Evolutionary conservation across 2,329 filamentous ascomycete genomes (phyloP).

Genomic region (Rhynchosporium secalis): DNA sequence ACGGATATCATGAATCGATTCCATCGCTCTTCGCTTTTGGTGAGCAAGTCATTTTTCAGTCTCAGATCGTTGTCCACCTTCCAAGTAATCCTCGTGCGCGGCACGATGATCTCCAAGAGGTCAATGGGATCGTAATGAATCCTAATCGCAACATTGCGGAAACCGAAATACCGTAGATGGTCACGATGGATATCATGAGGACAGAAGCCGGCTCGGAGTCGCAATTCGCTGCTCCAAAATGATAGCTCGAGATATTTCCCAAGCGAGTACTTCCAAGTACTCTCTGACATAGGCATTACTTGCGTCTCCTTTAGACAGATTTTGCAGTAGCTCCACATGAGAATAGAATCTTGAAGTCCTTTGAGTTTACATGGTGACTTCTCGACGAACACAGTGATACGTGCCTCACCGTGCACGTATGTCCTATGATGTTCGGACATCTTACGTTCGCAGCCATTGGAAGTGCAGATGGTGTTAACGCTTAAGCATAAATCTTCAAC

Average conservation of each 20-base stretch:
- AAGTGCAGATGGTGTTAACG: constrained; percentile 74
- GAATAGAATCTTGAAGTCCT: constrained; percentile 71
- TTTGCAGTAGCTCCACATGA: constrained; percentile 98
- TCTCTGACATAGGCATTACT: constrained; percentile 86
- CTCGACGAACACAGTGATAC: constrained; percentile 88
- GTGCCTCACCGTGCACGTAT: constrained; percentile 94
- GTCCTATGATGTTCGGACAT: constrained; percentile 94
- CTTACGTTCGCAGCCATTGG: constrained; percentile 81
- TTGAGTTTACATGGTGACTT: constrained; percentile 66
- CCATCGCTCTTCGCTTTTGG: constrained; percentile 77
- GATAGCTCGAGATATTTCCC: constrained; percentile 97
- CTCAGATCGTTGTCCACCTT: constrained; percentile 93
- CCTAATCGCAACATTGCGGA: constrained; percentile 79
- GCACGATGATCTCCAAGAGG: constrained; percentile 91
- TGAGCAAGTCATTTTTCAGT: constrained; percentile 90
- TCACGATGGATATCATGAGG: constrained; percentile 90
- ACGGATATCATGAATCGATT: constrained; percentile 87
- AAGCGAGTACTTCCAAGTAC: constrained; percentile 97
- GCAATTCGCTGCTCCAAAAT: constrained; percentile 88
- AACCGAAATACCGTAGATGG: constrained; percentile 89
- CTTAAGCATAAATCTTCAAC: constrained; percentile 84
- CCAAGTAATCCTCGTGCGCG: constrained; percentile 88
- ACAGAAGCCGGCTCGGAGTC: constrained; percentile 72
- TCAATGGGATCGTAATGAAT: constrained; percentile 93
- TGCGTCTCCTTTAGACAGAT: constrained; percentile 88